Evolutionary conservation across 176 grass and related monocot genomes (phyloP), one percentile per base, ranked within the genome.

Genomic region (Areca catechu): DNA sequence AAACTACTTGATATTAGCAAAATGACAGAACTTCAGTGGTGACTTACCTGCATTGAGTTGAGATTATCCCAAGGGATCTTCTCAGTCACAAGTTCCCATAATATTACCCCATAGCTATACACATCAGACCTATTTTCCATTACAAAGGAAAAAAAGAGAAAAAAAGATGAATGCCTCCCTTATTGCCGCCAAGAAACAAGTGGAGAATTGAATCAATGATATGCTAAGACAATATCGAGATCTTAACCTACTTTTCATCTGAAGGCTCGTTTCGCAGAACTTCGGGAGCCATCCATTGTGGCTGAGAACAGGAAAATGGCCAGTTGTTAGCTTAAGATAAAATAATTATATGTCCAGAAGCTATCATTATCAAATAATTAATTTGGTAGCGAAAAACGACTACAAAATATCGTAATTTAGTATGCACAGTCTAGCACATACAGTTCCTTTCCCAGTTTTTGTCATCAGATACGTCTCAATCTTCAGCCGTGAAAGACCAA

Each of bases 61-160:
- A 98, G 81, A 81, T 98, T 83, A 75, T 89, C 88, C 94, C 94
- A 98, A 7, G 94, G 94, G 75, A 98, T 98, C 80, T 89, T 93
- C 67, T 93, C 86, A 34, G 88, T 98, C 29, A 93, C 71, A 78
- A 98, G 94, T 72, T 98, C 94, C 94, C 94, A 98, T 22, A 98
- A 24, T 67, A 98, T 89, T 28, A 98, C 94, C 25, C 94, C 94
- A 24, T 81, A 98, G 61, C 94, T 98, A 77, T 98, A 98, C 47
- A 98, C 84, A 83, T 98, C 94, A 25, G 94, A 98, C 81, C 94
- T 98, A 69, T 23, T 88, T 69, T 75, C 34, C 34, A 43, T 71
- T 24, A 16, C 53, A 86, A 20, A 3, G 34, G 9, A 43, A 43
- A 43, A 43, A 43, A 43, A 14, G 2, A 14, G 14, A 2, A 14